Percentiles rank a stretch among this genome's conserved stretches.
phyloP scores from a whole-genome alignment of 1,284 basidiomycete genomes.

The Rhodotorula mucilaginosa region DNA sequence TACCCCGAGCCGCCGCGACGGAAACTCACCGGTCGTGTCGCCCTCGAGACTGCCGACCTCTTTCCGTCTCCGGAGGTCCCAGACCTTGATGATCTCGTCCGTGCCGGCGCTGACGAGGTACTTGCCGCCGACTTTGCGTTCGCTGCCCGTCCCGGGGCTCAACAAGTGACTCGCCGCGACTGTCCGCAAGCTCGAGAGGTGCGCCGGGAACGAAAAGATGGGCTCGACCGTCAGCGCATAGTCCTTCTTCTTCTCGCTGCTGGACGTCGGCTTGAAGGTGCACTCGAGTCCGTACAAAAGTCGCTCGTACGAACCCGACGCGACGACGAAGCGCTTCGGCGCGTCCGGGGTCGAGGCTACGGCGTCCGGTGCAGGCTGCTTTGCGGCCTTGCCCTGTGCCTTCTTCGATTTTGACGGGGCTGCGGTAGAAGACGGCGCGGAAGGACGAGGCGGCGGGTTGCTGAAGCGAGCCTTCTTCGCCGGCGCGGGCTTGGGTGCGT shows the following conservation, averaged over 20 bases:
- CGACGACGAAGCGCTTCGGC: slow-evolving; percentile 68
- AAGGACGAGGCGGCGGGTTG: slow-evolving; percentile 17
- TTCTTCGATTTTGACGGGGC: neutral
- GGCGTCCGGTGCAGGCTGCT: neutral
- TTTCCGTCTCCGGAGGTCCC: slow-evolving; percentile 85
- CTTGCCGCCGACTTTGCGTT: slow-evolving; percentile 66
- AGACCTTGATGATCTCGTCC: slow-evolving; percentile 96
- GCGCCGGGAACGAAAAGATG: slow-evolving; percentile 93
- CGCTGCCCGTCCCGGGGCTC: slow-evolving; percentile 51
- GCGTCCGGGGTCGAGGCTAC: neutral
- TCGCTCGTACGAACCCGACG: slow-evolving; percentile 93
- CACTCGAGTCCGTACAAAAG: slow-evolving; percentile 81
- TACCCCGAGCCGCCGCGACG: neutral
- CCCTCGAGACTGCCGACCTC: slow-evolving; percentile 77
- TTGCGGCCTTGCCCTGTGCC: slow-evolving; percentile 1
- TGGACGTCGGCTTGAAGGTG: slow-evolving; percentile 43
- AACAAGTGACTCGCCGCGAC: slow-evolving; percentile 64
- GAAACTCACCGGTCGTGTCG: slow-evolving; percentile 56
- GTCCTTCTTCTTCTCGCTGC: neutral
- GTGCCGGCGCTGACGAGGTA: slow-evolving; percentile 93
- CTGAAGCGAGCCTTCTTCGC: slow-evolving; percentile 28
- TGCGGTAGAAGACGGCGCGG: neutral
- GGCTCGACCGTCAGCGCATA: slow-evolving; percentile 60
- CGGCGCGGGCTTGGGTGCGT: neutral
- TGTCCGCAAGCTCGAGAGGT: slow-evolving; percentile 86